Evolutionary conservation across 495 filamentous ascomycete species (phyloP), one percentile per base, ranked within the genome.

Genomic region (Aspergillus bertholletiae): DNA sequence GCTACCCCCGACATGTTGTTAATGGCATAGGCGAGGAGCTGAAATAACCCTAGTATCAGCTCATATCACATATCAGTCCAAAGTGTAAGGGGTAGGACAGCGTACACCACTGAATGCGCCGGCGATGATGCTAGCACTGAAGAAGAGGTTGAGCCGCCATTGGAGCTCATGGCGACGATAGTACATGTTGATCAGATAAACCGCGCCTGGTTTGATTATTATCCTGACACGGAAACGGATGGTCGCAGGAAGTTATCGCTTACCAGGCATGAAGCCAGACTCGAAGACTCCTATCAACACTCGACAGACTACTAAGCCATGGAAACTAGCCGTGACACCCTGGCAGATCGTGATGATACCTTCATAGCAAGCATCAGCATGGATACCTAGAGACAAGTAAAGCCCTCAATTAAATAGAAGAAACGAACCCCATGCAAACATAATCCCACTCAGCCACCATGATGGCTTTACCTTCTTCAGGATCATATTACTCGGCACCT

Each of bases 401-500:
- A 27, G 0, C n/a, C 9, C 28, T 15, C 5, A 43, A 40, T n/a
- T 39, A 18, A 13, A 17, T n/a, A 13, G 6, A 34, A 51, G 58
- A 51, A 47, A 30, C 41, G 12, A 28, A 69, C 77, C 81, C 83
- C 84, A 88, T 13, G 66, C 54, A 21, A 80, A 55, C 74, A 84
- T 83, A 43, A 83, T 76, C 23, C 56, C 60, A 20, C 78, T 71
- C 37, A 86, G 63, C 71, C 78, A 86, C 50, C 71, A 74, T 1
- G 77, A 82, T 7, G 88, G 88, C 0, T 78, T 74, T 9, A 89
- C 64, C 48, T 78, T 82, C 68, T 84, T 87, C 67, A 89, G 70
- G 53, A 88, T 71, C 7, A 89, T 69, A 63, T 88, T 88, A 56
- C 74, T 76, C 11, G 84, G 85, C 43, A 88, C 76, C 60, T 89